Evolutionary conservation across 352 stramenopile species (phyloP), one percentile per base, ranked within the genome.

Genomic region (Hyaloperonospora arabidopsidis): DNA sequence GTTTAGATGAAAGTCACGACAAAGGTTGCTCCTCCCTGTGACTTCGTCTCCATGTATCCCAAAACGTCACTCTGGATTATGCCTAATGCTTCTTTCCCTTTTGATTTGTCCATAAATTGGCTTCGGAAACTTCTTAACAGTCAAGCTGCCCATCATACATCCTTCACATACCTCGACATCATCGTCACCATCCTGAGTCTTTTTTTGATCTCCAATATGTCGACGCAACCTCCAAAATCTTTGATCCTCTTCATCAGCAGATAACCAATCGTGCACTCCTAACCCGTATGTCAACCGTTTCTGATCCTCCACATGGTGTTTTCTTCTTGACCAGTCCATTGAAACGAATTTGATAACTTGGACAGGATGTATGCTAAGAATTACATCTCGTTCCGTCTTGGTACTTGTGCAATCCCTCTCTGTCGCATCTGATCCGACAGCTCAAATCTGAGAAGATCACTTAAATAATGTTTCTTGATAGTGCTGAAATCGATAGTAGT

Each of bases 1-100:
- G 14, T 71, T 48, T n/a, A n/a, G 12, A 74, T 55, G 35, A 64
- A 69, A 5, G 59, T 57, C 7, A 59, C 15, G 1, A 59, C 52
- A 5, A 41, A 59, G 1, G 19, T 40, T 2, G 44, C 25, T 25
- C 45, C 53, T 18, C 52, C 36, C 14, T n/a, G 21, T 2, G 45
- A 23, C 22, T 53, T 59, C 19, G 14, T 25, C 5, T 59, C 17
- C 32, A 59, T 52, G 3, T 43, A 45, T 13, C 52, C 45, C 25
- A 53, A 36, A 0, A 49, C 45, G 17, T 59, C 43, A 49, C 41
- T 47, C 1, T 47, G 5, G 5, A 47, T 4, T 0, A 47, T n/a
- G 6, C 25, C 18, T n/a, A 47, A 47, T 18, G 17, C 11, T 29
- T 29, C 15, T 1, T 47, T 29, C n/a, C 0, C 4, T 32, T n/a